phyloP scores from a whole-genome alignment of 306 rosid genomes.

The Castanea sativa region DNA sequence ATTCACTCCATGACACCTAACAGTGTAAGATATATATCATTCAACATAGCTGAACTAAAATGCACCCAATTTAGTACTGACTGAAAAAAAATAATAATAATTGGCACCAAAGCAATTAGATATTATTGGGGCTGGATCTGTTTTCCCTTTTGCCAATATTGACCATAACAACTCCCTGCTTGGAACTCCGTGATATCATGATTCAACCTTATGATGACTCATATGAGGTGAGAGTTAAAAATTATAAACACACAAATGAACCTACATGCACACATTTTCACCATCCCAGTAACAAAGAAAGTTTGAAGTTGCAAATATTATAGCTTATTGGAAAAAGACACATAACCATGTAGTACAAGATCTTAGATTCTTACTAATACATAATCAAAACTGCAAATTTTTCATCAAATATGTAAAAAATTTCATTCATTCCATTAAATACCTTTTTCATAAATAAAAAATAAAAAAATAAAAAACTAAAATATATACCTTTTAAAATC shows the following conservation, averaged over 20 bases:
- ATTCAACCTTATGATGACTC: not conserved
- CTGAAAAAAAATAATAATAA: no score
- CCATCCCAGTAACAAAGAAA: no score
- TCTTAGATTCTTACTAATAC: not conserved
- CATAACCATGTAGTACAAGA: not conserved
- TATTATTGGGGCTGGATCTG: not conserved
- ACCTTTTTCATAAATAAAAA: no score
- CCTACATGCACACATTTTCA: no score
- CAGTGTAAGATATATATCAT: conserved; percentile 1
- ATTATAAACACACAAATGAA: no score
- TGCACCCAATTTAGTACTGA: not conserved
- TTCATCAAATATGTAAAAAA: not conserved
- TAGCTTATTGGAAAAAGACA: not conserved
- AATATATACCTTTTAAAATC: no score
- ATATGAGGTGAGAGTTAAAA: no score
- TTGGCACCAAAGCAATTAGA: not conserved
- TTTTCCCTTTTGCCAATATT: no score
- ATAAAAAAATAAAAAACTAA: no score
- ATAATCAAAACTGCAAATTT: not conserved
- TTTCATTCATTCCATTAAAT: not conserved
- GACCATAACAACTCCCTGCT: no score
- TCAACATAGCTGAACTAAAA: not conserved
- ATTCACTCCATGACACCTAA: conserved; percentile 70
- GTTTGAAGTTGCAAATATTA: not conserved
- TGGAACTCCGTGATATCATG: not conserved